Percentiles rank a stretch among this genome's conserved stretches.
Conservation (phyloP, 495 filamentous ascomycete species). For the Penicillium pulvis region DNA sequence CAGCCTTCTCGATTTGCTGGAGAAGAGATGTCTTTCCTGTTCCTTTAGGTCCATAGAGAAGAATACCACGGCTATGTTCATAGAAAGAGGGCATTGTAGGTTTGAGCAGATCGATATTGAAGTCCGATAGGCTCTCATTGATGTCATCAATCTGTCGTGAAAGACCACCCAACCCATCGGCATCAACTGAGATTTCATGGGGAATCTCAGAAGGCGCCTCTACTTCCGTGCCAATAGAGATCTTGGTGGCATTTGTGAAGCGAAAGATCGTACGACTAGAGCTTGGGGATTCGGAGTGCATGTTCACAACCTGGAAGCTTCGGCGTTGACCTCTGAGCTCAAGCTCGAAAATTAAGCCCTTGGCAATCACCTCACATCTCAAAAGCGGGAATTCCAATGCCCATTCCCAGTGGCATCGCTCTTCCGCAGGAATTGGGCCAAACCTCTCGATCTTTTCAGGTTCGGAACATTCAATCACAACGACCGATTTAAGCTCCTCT, state of each 20-base stretch:
- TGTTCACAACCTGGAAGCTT: constrained; percentile 43
- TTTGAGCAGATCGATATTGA: constrained; percentile 43
- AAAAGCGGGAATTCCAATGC: constrained; percentile 58
- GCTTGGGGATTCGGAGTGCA: constrained; percentile 30
- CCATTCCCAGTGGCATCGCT: constrained; percentile 65
- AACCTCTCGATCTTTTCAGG: constrained; percentile 34
- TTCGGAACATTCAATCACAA: constrained; percentile 53
- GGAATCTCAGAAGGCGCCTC: constrained; percentile 16
- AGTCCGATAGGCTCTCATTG: constrained; percentile 65
- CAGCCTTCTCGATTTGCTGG: constrained; percentile 61
- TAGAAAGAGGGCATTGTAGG: constrained; percentile 47
- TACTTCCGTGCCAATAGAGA: constrained; percentile 35
- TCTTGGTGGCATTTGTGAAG: constrained; percentile 34
- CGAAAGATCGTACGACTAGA: constrained; percentile 38
- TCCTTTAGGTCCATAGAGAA: constrained; percentile 81
- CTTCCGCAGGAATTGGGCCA: constrained; percentile 41
- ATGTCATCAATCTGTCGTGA: constrained; percentile 61
- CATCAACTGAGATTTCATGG: constrained; percentile 29
- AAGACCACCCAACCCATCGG: constrained; percentile 61
- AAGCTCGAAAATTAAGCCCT: constrained; percentile 48
- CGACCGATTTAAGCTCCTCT: constrained; percentile 45
- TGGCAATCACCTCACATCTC: constrained; percentile 45
- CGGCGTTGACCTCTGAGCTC: constrained; percentile 50
- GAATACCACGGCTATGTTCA: constrained; percentile 55
- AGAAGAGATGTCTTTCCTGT: constrained; percentile 80